Conservation (phyloP, 805 yeast species). For the Nakazawaea ambrosiae region DNA sequence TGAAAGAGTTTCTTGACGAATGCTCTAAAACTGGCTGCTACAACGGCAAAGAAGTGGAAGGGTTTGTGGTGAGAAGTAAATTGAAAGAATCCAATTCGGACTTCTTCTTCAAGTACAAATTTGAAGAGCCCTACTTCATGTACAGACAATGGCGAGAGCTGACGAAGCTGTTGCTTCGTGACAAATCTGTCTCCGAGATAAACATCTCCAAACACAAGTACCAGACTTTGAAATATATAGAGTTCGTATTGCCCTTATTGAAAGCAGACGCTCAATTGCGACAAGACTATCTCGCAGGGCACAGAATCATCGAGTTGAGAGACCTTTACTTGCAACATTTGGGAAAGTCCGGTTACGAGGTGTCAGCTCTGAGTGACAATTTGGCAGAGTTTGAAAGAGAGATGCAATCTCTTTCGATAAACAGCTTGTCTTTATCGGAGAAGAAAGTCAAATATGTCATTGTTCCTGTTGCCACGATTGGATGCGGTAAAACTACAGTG, state of each 20-base stretch:
- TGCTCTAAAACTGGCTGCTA: conserved; percentile 64
- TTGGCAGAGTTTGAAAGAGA: conserved; percentile 25
- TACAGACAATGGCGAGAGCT: conserved; percentile 89
- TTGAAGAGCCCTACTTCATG: conserved; percentile 90
- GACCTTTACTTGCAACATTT: conserved; percentile 49
- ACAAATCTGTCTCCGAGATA: conserved; percentile 26
- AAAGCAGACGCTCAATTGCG: conserved; percentile 38
- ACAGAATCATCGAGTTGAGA: conserved; percentile 71
- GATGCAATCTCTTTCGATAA: conserved; percentile 11
- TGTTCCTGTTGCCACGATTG: conserved; percentile 83
- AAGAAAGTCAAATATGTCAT: conserved; percentile 47
- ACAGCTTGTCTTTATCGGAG: conserved; percentile 17
- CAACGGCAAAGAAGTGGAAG: conserved; percentile 74
- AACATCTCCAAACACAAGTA: conserved; percentile 46
- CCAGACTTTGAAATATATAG: conserved; percentile 61
- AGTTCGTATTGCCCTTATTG: conserved; percentile 55
- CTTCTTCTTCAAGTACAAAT: conserved; percentile 87
- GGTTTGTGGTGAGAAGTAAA: conserved; percentile 80
- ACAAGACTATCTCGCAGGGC: conserved; percentile 42
- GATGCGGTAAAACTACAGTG: conserved; percentile 92
- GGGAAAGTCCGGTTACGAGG: conserved; percentile 54
- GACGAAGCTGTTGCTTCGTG: conserved; percentile 49
- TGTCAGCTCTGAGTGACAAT: conserved; percentile 41
- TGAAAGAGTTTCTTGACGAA: conserved; percentile 46
- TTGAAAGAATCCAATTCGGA: conserved; percentile 24